Conservation (phyloP, 805 yeast genomes). For the Schwanniomyces yamadae region DNA sequence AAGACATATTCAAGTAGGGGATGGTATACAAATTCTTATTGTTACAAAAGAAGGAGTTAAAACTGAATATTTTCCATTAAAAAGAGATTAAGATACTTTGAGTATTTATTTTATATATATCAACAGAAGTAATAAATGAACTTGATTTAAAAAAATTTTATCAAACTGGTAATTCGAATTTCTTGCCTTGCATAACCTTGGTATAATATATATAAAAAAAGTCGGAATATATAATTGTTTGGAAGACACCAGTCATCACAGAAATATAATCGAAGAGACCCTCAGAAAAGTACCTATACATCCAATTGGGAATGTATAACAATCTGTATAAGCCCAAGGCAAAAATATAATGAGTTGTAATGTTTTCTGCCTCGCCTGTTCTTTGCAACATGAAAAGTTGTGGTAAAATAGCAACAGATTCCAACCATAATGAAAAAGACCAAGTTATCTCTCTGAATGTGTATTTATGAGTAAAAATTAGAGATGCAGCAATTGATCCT, state of each 20-base stretch:
- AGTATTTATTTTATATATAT: slow-evolving; percentile 1
- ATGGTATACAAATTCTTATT: slow-evolving; percentile 85
- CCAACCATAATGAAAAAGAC: slow-evolving; percentile 93
- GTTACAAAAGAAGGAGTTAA: slow-evolving; percentile 92
- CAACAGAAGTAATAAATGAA: slow-evolving; percentile 1
- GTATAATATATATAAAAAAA: slow-evolving; percentile 89
- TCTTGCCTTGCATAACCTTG: slow-evolving; percentile 73
- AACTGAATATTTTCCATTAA: slow-evolving; percentile 78
- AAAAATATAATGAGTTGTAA: slow-evolving; percentile 90
- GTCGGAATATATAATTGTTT: slow-evolving; percentile 87
- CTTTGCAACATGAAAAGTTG: slow-evolving; percentile 88
- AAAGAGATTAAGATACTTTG: slow-evolving; percentile 61
- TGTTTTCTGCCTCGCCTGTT: slow-evolving; percentile 81
- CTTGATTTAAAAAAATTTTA: not conserved
- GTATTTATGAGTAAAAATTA: slow-evolving; percentile 68
- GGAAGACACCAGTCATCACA: slow-evolving; percentile 76
- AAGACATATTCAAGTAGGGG: slow-evolving; percentile 98
- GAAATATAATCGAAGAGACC: slow-evolving; percentile 67
- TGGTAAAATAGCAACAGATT: slow-evolving; percentile 87
- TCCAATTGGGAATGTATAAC: slow-evolving; percentile 91
- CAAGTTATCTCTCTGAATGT: slow-evolving; percentile 65
- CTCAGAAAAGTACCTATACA: slow-evolving; percentile 75
- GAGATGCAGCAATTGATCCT: slow-evolving; percentile 53
- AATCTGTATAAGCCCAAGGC: slow-evolving; percentile 91
- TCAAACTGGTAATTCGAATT: slow-evolving; percentile 66